These are phyloP conservation scores for Byssothecium circinans DNA, from an alignment of 2,329 filamentous ascomycete genomes.

Conservation along the genomic window DNA sequence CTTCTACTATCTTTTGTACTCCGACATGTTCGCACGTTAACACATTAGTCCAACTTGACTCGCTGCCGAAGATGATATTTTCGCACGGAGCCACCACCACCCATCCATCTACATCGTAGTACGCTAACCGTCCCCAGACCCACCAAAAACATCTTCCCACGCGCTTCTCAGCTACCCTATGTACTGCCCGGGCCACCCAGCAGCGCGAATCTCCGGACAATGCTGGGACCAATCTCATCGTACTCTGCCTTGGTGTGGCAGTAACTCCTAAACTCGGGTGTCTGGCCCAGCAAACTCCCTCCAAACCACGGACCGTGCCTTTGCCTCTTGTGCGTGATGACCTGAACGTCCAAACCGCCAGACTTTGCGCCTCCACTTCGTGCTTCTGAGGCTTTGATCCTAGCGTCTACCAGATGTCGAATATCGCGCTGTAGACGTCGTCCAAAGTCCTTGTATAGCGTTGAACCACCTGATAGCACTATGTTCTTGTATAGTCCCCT, in stretches of 20 bases:
- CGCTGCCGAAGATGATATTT: no score
- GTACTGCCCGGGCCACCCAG: slow-evolving; percentile 88
- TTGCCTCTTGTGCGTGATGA: slow-evolving; percentile 97
- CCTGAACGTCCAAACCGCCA: slow-evolving; percentile 92
- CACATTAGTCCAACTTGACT: no score
- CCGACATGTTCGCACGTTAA: no score
- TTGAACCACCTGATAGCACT: slow-evolving; percentile 94
- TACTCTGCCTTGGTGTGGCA: slow-evolving; percentile 80
- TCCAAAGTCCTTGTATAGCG: slow-evolving; percentile 97
- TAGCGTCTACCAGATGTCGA: slow-evolving; percentile 88
- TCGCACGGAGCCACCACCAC: no score
- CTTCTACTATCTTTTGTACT: no score
- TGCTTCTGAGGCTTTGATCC: slow-evolving; percentile 89
- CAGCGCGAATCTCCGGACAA: slow-evolving; percentile 90
- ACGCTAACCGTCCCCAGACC: not conserved
- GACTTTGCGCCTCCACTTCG: slow-evolving; percentile 89
- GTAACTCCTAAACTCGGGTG: slow-evolving; percentile 96
- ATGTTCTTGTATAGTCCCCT: slow-evolving; percentile 99
- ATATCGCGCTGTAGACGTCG: slow-evolving; percentile 95
- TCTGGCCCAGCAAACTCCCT: slow-evolving; percentile 93
- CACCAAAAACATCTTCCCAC: not conserved
- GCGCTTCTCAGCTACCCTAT: slow-evolving; percentile 38
- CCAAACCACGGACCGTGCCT: slow-evolving; percentile 98
- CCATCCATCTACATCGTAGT: not conserved
- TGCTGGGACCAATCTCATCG: slow-evolving; percentile 93